Percentiles rank a stretch among this genome's conserved stretches.
These are phyloP conservation scores for Phytomonas sp. DNA, from an alignment of 208 protist species.

Conservation along the genomic window DNA sequence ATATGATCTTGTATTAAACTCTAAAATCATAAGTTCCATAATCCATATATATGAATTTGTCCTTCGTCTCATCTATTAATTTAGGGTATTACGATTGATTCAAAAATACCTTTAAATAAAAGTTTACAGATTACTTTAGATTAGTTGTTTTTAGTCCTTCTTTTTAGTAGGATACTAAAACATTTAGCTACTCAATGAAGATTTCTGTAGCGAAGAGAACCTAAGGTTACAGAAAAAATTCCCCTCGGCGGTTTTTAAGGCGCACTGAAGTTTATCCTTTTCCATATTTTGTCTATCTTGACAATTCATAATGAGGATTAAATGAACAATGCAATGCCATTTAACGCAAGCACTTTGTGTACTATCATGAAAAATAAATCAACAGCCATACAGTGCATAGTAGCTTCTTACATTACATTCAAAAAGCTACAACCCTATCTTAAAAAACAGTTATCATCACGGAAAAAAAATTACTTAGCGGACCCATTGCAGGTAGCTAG, in stretches of 20 bases:
- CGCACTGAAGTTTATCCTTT: slow-evolving; percentile 1
- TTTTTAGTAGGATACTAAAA: background rate
- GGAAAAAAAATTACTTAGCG: background rate
- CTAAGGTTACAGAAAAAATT: background rate
- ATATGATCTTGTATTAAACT: background rate
- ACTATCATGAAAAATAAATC: background rate
- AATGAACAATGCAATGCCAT: background rate
- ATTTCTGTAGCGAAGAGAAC: background rate
- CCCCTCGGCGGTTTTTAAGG: background rate
- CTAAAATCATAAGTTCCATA: background rate
- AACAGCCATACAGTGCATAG: background rate
- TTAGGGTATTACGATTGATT: background rate
- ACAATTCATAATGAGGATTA: background rate
- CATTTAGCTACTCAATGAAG: background rate
- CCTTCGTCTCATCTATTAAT: background rate
- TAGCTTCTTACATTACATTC: background rate
- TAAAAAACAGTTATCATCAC: background rate
- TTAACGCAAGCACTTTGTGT: background rate
- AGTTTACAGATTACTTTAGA: background rate
- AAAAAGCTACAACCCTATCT: background rate
- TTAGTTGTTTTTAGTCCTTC: slow-evolving; percentile 9
- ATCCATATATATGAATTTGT: background rate
- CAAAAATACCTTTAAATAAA: background rate
- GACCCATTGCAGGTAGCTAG: background rate
- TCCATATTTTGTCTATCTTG: background rate